Evolutionary conservation across 1,284 basidiomycete genomes (phyloP).

Genomic region (Coniophora puteana): DNA sequence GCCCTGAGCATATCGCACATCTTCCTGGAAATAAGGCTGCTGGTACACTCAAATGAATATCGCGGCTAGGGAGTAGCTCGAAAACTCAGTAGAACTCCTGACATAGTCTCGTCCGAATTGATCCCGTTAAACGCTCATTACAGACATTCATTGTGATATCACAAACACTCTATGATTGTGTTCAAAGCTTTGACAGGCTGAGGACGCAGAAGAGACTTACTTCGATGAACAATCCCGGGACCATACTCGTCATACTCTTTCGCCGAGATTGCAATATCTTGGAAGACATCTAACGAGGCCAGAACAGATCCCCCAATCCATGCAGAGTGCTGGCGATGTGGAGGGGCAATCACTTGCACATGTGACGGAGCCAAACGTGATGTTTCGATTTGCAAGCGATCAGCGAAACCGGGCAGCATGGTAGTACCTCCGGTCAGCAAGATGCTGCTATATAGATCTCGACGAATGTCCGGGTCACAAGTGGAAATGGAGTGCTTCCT

Average conservation of each 20-base stretch:
- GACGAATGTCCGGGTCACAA: conserved; percentile 59
- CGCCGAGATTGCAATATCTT: conserved; percentile 68
- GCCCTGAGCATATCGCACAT: no score
- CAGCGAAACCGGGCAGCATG: conserved; percentile 84
- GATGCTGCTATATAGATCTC: conserved; percentile 80
- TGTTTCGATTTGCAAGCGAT: conserved; percentile 87
- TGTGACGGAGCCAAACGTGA: conserved; percentile 63
- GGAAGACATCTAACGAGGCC: conserved; percentile 82
- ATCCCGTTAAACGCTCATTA: no score
- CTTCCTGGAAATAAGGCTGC: no score
- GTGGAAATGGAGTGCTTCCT: conserved; percentile 67
- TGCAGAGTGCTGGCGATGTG: conserved; percentile 68
- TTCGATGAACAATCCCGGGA: conserved; percentile 57
- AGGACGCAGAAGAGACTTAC: conserved; percentile 21
- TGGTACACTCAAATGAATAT: no score
- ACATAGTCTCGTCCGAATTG: no score
- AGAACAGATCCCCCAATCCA: conserved; percentile 83
- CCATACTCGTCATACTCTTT: conserved; percentile 66
- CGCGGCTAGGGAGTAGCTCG: no score
- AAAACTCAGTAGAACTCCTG: no score
- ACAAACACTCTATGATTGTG: no score
- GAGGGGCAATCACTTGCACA: conserved; percentile 73
- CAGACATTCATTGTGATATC: no score
- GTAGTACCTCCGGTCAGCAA: conserved; percentile 85
- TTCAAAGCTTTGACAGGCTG: no score